phyloP scores from a whole-genome alignment of 345 rosid species.

The Barbarea vulgaris region DNA sequence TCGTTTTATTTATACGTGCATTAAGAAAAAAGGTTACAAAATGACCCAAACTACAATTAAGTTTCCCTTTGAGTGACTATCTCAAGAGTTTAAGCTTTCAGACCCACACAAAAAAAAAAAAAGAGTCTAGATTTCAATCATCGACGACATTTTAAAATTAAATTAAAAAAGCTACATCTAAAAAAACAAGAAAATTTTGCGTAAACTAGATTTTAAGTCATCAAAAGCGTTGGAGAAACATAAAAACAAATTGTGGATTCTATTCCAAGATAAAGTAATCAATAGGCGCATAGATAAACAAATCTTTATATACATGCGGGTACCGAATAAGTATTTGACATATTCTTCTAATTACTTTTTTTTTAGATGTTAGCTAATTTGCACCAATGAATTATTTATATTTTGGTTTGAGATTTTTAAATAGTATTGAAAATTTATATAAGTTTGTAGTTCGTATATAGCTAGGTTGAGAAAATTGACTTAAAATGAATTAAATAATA shows the following conservation, averaged over 20 bases:
- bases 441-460: background rate
- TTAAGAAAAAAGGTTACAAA: background rate
- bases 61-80: constrained; percentile 4
- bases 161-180: background rate
- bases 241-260: background rate
- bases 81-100: background rate
- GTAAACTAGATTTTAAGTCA: background rate
- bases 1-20: background rate
- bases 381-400: background rate
- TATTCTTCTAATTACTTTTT: constrained; percentile 1
- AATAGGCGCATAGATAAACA: background rate
- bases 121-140: background rate
- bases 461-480: background rate
- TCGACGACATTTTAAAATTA: background rate
- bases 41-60: background rate
- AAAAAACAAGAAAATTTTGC: background rate
- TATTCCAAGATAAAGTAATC: background rate
- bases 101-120: background rate
- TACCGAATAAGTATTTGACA: background rate
- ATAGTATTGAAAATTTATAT: background rate
- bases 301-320: background rate
- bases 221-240: constrained; percentile 11
- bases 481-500: background rate
- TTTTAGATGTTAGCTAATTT: background rate
- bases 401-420: background rate